Evolutionary conservation across 345 rosid genomes (phyloP).

Genomic region (Citrus medica): DNA sequence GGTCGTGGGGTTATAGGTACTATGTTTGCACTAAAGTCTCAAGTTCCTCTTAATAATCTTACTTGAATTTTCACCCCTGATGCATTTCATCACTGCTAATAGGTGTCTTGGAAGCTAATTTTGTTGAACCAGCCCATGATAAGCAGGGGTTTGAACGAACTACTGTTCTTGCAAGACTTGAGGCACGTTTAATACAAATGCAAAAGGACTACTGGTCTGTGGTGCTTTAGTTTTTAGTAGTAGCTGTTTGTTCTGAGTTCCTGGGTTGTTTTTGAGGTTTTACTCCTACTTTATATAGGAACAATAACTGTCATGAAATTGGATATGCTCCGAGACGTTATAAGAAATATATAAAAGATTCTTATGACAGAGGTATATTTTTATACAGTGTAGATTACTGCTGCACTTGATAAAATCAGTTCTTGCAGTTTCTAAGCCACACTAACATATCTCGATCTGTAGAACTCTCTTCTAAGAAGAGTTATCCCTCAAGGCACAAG

Average conservation of each 20-base stretch:
- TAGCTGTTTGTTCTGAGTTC: not conserved
- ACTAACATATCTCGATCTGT: slow-evolving; percentile 14
- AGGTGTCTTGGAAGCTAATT: slow-evolving; percentile 95
- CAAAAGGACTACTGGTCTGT: slow-evolving; percentile 83
- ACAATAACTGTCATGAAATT: slow-evolving; percentile 61
- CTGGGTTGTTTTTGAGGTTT: not conserved
- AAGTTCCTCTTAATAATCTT: not conserved
- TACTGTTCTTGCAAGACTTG: slow-evolving; percentile 84
- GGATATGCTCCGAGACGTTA: slow-evolving; percentile 70
- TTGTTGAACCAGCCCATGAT: slow-evolving; percentile 96
- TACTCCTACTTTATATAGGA: slow-evolving; percentile 37
- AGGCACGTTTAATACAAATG: slow-evolving; percentile 69
- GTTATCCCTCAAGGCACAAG: slow-evolving; percentile 23
- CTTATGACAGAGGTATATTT: slow-evolving; percentile 42
- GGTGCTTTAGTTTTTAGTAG: slow-evolving; percentile 9
- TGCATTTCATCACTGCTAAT: slow-evolving; percentile 19
- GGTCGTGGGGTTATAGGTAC: slow-evolving; percentile 96
- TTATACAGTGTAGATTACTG: slow-evolving; percentile 3
- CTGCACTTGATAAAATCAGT: not conserved
- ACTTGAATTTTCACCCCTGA: slow-evolving; percentile 9
- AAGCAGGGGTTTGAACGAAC: slow-evolving; percentile 97
- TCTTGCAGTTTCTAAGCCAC: not conserved
- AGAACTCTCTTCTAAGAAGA: slow-evolving; percentile 46
- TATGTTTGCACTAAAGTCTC: slow-evolving; percentile 3
- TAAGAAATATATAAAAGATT: slow-evolving; percentile 29